Base-by-base conservation (phyloP, 2,329 filamentous ascomycete species). In the Grosmannia serpens region DNA sequence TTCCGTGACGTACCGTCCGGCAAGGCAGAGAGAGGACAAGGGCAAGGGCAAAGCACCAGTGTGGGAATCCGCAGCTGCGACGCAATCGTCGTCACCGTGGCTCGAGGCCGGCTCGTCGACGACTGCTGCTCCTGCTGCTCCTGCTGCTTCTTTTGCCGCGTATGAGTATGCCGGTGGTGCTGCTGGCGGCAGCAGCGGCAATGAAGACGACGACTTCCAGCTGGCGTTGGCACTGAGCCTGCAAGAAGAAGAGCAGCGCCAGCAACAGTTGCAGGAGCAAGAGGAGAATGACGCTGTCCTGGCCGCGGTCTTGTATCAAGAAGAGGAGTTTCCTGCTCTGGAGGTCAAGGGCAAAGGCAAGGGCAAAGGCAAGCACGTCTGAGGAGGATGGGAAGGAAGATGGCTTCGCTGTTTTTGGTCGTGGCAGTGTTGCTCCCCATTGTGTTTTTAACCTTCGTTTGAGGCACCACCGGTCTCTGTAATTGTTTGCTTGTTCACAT, bases 201-300 rank as follows among this genome's bases (percentile, higher is more conserved):
- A 65, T 35, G 61, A 64, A 0, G 81, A 84, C 52, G 80, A 81
- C 55, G 84, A 86, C 63, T 63, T 86, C 53, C 80, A 83, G 57
- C 71, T 84, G 41, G 84, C 84, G 2, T 68, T 86, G 54, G 76
- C 77, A 61, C 70, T 86, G 26, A 87, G 84, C 63, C 71, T 85
- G 63, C 76, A 80, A 49, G 81, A 85, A 61, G 76, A 79, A 58
- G 69, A 75, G 63, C 71, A 69, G 26, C 67, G 70, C n/a, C 68
- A 69, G 59, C 56, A 46, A 33, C 31, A 22, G 53, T 29, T 20
- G 50, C 47, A 59, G 35, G 57, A 60, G 20, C 58, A 53, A 24
- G 62, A 57, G 41, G 60, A 56, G 17, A 53, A 58, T 52, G 62
- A 61, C 58, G 62, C 57, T 15, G 63, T 53, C 15, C 60, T 63